Evolutionary conservation across 2,329 filamentous ascomycete genomes (phyloP).

Genomic region (Microdochium paspali): DNA sequence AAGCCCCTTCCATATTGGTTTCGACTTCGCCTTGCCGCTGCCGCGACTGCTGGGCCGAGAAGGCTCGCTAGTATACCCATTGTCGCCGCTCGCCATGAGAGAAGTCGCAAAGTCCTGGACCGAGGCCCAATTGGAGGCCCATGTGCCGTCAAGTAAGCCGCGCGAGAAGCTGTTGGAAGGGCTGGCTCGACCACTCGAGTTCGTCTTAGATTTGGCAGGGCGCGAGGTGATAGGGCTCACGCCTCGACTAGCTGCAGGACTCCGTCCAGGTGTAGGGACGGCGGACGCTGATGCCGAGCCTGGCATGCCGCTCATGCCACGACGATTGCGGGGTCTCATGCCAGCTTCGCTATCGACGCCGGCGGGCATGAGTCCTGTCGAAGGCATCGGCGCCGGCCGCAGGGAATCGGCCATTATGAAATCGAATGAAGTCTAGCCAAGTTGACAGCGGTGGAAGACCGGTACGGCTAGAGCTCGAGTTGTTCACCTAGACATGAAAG

Average conservation of each 20-base stretch:
- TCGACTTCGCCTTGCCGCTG: conserved; percentile 16
- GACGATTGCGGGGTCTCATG: conserved; percentile 42
- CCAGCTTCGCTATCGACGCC: conserved; percentile 30
- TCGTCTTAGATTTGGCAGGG: conserved; percentile 17
- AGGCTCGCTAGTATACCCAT: conserved; percentile 21
- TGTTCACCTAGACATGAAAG: not conserved
- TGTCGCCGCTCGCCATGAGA: conserved; percentile 22
- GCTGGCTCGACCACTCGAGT: conserved; percentile 15
- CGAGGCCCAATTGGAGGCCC: conserved; percentile 44
- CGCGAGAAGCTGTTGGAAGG: conserved; percentile 23
- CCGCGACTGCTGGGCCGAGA: conserved; percentile 19
- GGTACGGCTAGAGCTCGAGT: not conserved
- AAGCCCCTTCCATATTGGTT: conserved; percentile 19
- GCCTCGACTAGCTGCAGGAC: conserved; percentile 29
- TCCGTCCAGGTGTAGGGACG: conserved; percentile 24
- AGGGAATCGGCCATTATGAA: conserved; percentile 16
- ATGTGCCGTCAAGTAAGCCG: conserved; percentile 39
- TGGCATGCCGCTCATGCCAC: conserved; percentile 15
- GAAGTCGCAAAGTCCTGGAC: conserved; percentile 45
- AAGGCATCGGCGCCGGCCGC: conserved; percentile 26
- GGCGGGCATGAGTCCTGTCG: conserved; percentile 33
- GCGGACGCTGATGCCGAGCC: conserved; percentile 5
- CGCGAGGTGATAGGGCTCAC: conserved; percentile 40
- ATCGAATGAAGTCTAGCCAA: conserved; percentile 5
- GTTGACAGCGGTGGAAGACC: not conserved